A percentile compares a stretch with the other conserved stretches of the same genome.
Conservation (phyloP, 352 stramenopile genomes). For the Globisporangium irregulare region DNA sequence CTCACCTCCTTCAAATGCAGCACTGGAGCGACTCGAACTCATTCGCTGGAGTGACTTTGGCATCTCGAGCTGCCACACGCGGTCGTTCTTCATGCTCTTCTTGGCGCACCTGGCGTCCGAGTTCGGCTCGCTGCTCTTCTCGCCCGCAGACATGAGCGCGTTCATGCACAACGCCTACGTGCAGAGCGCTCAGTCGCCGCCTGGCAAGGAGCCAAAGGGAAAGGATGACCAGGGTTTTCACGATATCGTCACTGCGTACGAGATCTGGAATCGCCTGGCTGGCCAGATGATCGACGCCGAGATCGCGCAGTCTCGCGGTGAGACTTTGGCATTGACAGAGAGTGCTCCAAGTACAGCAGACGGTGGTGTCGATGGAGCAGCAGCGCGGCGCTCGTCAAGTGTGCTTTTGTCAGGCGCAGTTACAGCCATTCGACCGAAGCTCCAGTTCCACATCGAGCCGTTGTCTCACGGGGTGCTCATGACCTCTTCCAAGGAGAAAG, state of each 20-base stretch:
- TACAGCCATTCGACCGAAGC: conserved; percentile 27
- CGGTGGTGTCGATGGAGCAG: background rate
- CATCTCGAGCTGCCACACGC: conserved; percentile 37
- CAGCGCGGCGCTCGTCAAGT: background rate
- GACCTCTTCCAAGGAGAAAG: conserved; percentile 9
- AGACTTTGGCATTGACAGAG: background rate
- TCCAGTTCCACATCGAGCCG: conserved; percentile 45
- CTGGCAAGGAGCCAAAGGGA: background rate
- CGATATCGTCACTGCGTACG: conserved; percentile 35
- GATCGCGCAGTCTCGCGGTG: conserved; percentile 38
- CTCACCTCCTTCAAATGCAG: conserved; percentile 6
- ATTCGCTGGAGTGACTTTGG: conserved; percentile 38
- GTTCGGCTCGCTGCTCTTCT: conserved; percentile 61
- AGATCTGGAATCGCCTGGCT: conserved; percentile 41
- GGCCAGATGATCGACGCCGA: conserved; percentile 35
- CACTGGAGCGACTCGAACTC: conserved; percentile 35
- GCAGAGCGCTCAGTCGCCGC: background rate
- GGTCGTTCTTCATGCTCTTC: conserved; percentile 35
- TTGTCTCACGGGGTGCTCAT: conserved; percentile 35
- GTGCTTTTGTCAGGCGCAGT: background rate
- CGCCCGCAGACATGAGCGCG: conserved; percentile 51
- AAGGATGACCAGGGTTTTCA: conserved; percentile 17
- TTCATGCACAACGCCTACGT: conserved; percentile 51
- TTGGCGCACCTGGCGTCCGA: conserved; percentile 46
- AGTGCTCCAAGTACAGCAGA: background rate